Evolutionary conservation across 1,284 basidiomycete genomes (phyloP), one percentile per base, ranked within the genome.

Genomic region (Ganoderma meredithae): DNA sequence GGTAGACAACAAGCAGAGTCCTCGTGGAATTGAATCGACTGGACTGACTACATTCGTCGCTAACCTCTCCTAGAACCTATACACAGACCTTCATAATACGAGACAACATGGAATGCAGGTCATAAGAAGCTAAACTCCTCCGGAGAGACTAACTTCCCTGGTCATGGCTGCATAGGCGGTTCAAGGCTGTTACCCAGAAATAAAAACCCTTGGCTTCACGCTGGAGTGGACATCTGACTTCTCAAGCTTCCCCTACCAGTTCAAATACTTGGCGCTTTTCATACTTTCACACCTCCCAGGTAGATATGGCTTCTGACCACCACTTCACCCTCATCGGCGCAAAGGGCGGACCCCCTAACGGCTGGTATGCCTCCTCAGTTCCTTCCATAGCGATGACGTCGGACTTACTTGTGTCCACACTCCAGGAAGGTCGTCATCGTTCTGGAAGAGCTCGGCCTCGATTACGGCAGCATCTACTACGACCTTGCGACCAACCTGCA

Each of bases 381-480:
- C 17, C 19, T 43, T 17, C 43, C 1, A 5, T 31, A 0, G 12
- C 0, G 3, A 2, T 12, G 6, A 36, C 36, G 22, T 9, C 15
- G 22, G 17, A 22, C 27, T 31, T 2, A 55, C 10, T 41, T 6
- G 10, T 12, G 4, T 55, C 56, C 7, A 22, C 9, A 43, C 15
- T 19, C 10, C 36, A 72, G 73, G 72, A 76, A 74, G 47, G 71
- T 75, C 39, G 73, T 71, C 17, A 74, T 76, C 63, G 65, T 75
- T 7, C 67, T 79, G 4, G 70, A 74, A 36, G 76, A 77, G 56
- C 77, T 79, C 62, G 77, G 76, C 10, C 68, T 78, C 9, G 63
- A 71, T 2, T 79, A 77, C 68, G 73, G 78, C 58, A 64, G 71
- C 49, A 71, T 75, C 60, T 76, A 72, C 69, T 69, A 76, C 68